These are phyloP conservation scores for Raffaelea albimanens DNA, from an alignment of 2,329 filamentous ascomycete genomes.

Conservation along the genomic window DNA sequence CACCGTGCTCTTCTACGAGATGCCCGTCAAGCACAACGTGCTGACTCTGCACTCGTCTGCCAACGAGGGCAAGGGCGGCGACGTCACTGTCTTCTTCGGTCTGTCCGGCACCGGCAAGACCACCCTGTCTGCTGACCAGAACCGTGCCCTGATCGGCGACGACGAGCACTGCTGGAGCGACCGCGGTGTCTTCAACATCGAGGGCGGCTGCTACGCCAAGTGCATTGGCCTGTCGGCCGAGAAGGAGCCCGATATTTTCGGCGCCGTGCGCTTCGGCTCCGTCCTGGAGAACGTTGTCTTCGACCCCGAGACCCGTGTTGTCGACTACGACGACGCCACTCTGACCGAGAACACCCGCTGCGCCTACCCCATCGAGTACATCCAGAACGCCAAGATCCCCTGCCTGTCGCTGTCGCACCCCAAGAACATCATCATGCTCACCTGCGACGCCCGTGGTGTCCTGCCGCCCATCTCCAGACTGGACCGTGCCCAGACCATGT, in stretches of 20 bases:
- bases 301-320: slow-evolving; percentile 75
- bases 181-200: slow-evolving; percentile 96
- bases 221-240: slow-evolving; percentile 93
- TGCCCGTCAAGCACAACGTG: slow-evolving; percentile 99
- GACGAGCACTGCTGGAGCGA: slow-evolving; percentile 99
- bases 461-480: slow-evolving; percentile 97
- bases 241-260: slow-evolving; percentile 98
- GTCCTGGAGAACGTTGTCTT: slow-evolving; percentile 99
- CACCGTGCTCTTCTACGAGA: slow-evolving; percentile 99
- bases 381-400: slow-evolving; percentile 96
- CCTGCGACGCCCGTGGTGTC: slow-evolving; percentile 94
- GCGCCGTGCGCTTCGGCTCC: slow-evolving; percentile 91
- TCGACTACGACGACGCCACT: slow-evolving; percentile 92
- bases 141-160: slow-evolving; percentile 92
- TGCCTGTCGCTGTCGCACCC: slow-evolving; percentile 83
- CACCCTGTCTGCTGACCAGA: slow-evolving; percentile 91
- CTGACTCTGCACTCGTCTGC: slow-evolving; percentile 96
- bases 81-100: slow-evolving; percentile 98
- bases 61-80: slow-evolving; percentile 89
- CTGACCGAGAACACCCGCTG: slow-evolving; percentile 92
- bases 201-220: slow-evolving; percentile 99
- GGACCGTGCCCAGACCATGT: slow-evolving; percentile 92
- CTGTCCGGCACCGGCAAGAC: slow-evolving; percentile 98
- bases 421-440: slow-evolving; percentile 95
- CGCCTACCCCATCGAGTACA: slow-evolving; percentile 99